Base-by-base conservation (phyloP, 257 asterid genomes). In the Linderniella brevidens region DNA sequence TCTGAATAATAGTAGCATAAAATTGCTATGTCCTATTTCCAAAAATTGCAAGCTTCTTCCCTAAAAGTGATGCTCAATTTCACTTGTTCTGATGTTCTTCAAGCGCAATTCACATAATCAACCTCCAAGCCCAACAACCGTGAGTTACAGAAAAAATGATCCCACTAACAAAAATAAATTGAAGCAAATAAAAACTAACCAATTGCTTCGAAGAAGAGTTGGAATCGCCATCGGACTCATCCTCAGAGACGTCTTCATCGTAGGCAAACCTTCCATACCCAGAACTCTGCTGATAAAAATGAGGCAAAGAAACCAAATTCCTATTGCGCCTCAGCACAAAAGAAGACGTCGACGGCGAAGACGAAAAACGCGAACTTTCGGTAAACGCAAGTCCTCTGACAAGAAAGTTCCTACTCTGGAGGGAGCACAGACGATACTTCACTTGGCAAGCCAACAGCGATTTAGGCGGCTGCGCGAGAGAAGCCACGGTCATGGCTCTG, bases 181-280 rank as follows among this genome's bases (percentile, higher is more conserved):
- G 6, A 25, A 25, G 6, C 32, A 25, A 25, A 25, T 25, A 3
- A 25, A 25, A 3, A 25, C 32, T 25, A 25, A 82, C 92, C 81
- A 70, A 17, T 59, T 81, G 74, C 75, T 70, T 76, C n/a, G 96
- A 48, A 53, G 96, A 66, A 29, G 79, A 60, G 51, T 64, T 71
- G 25, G 13, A 38, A 32, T 77, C 85, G 8, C 47, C 51, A 43
- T 74, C 94, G 59, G 92, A 70, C 19, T 74, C 79, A 53, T 72
- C 84, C 65, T 79, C 94, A 0, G 96, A 86, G 1, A 55, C 79
- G 63, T 65, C 76, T 19, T 76, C 86, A 32, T 79, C 75, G 57
- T 79, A 74, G 5, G 90, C 90, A 67, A 56, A 72, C 65, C 78
- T 58, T 16, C 88, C 86, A 50, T 72, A 79, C 49, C 93, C 78